Evolutionary conservation across 2,329 filamentous ascomycete genomes (phyloP).

Genomic region (Aspergillus japonicus): DNA sequence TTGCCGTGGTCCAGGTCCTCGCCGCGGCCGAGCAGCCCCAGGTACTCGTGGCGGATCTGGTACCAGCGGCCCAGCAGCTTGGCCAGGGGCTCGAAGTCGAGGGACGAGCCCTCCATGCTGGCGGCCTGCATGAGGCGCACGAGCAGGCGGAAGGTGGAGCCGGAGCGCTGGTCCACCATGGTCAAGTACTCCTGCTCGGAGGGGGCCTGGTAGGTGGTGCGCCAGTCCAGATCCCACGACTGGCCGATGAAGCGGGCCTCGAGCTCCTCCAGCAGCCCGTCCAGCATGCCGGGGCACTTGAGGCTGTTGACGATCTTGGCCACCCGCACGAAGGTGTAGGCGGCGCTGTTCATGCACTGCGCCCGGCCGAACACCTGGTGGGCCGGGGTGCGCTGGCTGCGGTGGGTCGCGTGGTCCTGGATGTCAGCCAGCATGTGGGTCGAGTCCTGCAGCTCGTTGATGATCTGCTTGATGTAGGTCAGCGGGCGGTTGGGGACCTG

Average conservation of each 20-base stretch:
- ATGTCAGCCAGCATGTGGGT: constrained; percentile 42
- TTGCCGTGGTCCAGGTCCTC: constrained; percentile 46
- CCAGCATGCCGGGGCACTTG: constrained; percentile 15
- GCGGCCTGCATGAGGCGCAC: constrained; percentile 20
- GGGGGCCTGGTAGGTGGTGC: constrained; percentile 17
- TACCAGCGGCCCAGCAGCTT: constrained; percentile 22
- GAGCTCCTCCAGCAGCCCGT: constrained; percentile 25
- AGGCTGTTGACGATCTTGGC: constrained; percentile 20
- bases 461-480: constrained; percentile 24
- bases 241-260: constrained; percentile 19
- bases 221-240: constrained; percentile 23
- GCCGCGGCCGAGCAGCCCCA: constrained; percentile 23
- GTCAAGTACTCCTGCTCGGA: constrained; percentile 24
- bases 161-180: constrained; percentile 29
- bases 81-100: constrained; percentile 16
- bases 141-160: constrained; percentile 23
- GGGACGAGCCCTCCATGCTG: constrained; percentile 9
- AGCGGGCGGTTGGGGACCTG: constrained; percentile 21
- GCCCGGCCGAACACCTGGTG: constrained; percentile 39
- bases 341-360: constrained; percentile 41
- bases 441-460: constrained; percentile 30
- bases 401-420: constrained; percentile 36
- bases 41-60: constrained; percentile 28
- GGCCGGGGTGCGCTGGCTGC: constrained; percentile 36
- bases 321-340: constrained; percentile 29